Base-by-base conservation (phyloP, 208 protist species). In the Trypanosoma avium region DNA sequence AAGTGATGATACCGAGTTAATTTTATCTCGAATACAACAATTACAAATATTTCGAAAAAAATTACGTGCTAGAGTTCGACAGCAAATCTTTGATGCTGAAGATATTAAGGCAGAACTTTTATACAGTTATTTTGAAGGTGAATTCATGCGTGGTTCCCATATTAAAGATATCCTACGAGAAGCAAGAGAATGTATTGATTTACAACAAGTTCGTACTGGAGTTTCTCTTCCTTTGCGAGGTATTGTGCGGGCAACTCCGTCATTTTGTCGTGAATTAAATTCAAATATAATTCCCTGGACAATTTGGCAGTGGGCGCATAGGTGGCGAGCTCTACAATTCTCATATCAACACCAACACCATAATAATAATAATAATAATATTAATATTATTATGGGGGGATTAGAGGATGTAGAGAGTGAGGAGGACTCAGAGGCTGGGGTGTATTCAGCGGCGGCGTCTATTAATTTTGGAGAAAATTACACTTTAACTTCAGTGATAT, bases 41-140 rank as follows among this genome's bases (percentile, higher is more conserved):
- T 64, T 94, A 12, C 73, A 89, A 46, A 75, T 71, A 5, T 82
- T 86, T 68, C 82, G 81, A 13, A 78, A 73, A 4, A 77, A 73
- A 30, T 77, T 82, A 8, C 75, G 89, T 4, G 58, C 71, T 17
- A 58, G 80, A 12, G 79, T 95, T 63, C 82, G 86, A 38, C 85
- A 91, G 67, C 89, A 92, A 62, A 70, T 92, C n/a, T 91, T 84
- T 71, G 86, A 95, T 50, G 89, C 89, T 3, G 81, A 95, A 70
- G 89, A 95, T 52, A 80, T 95, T 32, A 73, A 80, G 47, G 85
- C 76, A 26, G 78, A 90, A 38, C 61, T 71, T 19, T 38, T 69
- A 2, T 66, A 75, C 50, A 72, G 66, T 33, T 84, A 67, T 42
- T 70, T 59, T 22, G 77, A 69, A 8, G 43, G 47, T 27, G 74